Conservation (phyloP, 1,139 yeast genomes). For the Protomyces lactucae-debilis region DNA sequence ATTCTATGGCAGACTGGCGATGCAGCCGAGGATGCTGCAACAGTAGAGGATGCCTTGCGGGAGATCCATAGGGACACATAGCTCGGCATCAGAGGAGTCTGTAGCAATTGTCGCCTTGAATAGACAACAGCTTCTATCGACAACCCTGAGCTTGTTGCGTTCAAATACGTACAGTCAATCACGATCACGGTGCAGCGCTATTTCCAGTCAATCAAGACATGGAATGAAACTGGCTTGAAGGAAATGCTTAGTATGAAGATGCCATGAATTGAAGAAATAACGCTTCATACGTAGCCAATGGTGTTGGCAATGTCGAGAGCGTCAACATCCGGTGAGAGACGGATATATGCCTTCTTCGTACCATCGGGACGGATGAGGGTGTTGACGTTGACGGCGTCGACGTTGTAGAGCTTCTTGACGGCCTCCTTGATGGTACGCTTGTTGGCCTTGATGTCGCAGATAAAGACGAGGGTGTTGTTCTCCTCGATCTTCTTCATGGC, state of each 20-base stretch:
- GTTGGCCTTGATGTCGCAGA: constrained; percentile 95
- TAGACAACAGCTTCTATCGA: not conserved
- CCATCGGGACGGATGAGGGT: constrained; percentile 64
- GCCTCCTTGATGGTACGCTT: constrained; percentile 98
- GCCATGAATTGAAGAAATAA: not conserved
- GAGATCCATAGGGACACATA: not conserved
- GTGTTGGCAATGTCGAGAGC: constrained; percentile 99
- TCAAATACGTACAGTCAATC: not conserved
- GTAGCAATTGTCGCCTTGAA: not conserved
- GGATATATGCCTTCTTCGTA: constrained; percentile 99
- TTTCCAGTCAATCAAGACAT: not conserved
- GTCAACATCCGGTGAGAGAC: constrained; percentile 98
- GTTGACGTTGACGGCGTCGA: constrained; percentile 66
- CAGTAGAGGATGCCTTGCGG: not conserved
- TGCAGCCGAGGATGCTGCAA: not conserved
- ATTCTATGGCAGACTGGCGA: not conserved
- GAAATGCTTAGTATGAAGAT: not conserved
- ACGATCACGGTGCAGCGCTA: constrained; percentile 1
- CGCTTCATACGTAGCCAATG: constrained; percentile 30
- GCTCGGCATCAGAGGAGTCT: not conserved
- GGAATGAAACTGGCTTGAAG: not conserved
- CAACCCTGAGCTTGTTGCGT: not conserved
- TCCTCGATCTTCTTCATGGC: constrained; percentile 99
- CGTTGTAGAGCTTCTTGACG: constrained; percentile 96
- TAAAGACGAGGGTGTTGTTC: constrained; percentile 98